Conservation (phyloP, 2,329 filamentous ascomycete genomes). For the Eutypella sp. region DNA sequence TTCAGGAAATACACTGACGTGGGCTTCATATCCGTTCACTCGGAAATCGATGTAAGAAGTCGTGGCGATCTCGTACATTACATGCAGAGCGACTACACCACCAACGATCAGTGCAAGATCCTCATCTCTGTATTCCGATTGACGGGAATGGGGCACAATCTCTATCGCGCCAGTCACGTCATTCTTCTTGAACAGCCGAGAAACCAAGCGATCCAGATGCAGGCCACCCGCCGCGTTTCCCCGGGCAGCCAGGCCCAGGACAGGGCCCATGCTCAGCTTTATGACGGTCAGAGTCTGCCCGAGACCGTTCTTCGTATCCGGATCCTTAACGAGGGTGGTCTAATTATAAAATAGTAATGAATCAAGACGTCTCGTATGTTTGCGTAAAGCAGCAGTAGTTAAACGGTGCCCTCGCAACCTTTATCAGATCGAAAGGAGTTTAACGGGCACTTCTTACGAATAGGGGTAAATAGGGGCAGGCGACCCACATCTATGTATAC, state of each 20-base stretch:
- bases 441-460: no score
- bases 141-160: neutral
- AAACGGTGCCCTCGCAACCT: no score
- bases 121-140: neutral
- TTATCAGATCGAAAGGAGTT: no score
- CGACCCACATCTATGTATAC: no score
- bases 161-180: neutral
- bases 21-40: neutral
- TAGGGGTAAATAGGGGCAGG: no score
- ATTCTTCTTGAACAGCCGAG: neutral
- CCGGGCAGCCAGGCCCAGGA: neutral
- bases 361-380: no score
- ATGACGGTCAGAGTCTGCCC: neutral
- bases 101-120: neutral
- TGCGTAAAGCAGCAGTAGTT: no score
- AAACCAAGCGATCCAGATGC: neutral
- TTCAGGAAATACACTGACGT: neutral
- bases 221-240: neutral
- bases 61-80: neutral
- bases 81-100: neutral
- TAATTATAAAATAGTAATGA: no score
- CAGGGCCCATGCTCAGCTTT: neutral
- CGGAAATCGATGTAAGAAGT: neutral
- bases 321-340: no score
- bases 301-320: neutral